Percentiles rank a stretch among this genome's conserved stretches.
These are phyloP conservation scores for Alternaria postmessia DNA, from an alignment of 2,329 filamentous ascomycete species.

Conservation along the genomic window DNA sequence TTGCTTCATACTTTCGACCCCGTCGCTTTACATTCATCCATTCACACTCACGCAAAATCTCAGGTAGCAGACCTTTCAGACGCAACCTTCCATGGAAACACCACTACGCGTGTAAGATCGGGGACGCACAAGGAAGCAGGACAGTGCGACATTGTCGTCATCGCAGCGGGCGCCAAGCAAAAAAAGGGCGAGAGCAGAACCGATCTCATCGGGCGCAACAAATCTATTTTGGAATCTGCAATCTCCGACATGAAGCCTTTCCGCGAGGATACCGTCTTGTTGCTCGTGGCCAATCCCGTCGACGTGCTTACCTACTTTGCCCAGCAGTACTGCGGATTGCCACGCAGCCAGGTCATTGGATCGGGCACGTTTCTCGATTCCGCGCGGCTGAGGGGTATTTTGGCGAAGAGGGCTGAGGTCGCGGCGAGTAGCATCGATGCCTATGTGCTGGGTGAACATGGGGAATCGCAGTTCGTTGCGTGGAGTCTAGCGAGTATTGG, in stretches of 20 bases:
- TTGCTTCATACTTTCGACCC: too few relatives aligned
- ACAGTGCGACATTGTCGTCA: slow-evolving; percentile 33
- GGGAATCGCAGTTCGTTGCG: slow-evolving; percentile 27
- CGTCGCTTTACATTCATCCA: too few relatives aligned
- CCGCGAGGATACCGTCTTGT: slow-evolving; percentile 21
- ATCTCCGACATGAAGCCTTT: slow-evolving; percentile 34
- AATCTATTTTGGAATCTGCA: slow-evolving; percentile 29
- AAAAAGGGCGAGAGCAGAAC: slow-evolving; percentile 34
- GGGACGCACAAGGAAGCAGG: slow-evolving; percentile 36
- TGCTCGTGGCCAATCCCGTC: slow-evolving; percentile 35
- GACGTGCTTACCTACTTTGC: slow-evolving; percentile 33
- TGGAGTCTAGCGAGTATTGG: slow-evolving; percentile 25
- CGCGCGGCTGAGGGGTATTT: slow-evolving; percentile 25
- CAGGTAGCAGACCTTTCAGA: slow-evolving; percentile 2
- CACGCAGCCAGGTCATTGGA: slow-evolving; percentile 27
- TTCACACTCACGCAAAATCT: background rate
- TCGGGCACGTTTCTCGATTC: slow-evolving; percentile 33
- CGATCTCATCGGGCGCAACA: slow-evolving; percentile 32
- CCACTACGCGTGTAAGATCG: slow-evolving; percentile 23
- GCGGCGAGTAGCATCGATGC: slow-evolving; percentile 24
- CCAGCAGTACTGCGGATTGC: slow-evolving; percentile 23
- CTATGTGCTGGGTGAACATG: slow-evolving; percentile 31
- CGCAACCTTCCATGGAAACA: slow-evolving; percentile 31
- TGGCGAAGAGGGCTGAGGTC: slow-evolving; percentile 22
- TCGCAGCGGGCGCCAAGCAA: slow-evolving; percentile 30